Percentiles rank a stretch among this genome's conserved stretches.
Conservation (phyloP, 176 grass and related monocot genomes). For the Carex parvula region DNA sequence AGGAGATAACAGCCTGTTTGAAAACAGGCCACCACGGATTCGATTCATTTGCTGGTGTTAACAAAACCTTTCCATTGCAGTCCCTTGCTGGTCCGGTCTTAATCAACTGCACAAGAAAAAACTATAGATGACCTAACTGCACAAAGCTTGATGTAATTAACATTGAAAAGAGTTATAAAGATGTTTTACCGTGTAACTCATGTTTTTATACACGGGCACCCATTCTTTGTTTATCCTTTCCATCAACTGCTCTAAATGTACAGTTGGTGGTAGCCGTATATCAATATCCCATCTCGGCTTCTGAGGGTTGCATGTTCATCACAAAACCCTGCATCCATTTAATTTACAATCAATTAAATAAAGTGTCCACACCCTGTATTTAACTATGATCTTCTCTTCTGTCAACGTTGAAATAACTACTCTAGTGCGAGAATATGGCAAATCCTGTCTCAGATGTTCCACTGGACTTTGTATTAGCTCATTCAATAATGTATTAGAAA, state of each 20-base stretch:
- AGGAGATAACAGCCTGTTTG: constrained; percentile 50
- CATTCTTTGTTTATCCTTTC: constrained; percentile 83
- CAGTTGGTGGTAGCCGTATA: constrained; percentile 74
- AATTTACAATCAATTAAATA: constrained; percentile 11
- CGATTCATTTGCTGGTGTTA: constrained; percentile 67
- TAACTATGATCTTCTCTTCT: not conserved
- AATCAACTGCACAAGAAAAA: constrained; percentile 38
- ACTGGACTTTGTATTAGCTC: constrained; percentile 3
- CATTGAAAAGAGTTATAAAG: not conserved
- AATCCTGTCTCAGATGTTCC: not conserved
- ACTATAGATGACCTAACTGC: not conserved
- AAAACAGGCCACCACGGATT: constrained; percentile 83
- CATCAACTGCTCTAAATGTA: constrained; percentile 58
- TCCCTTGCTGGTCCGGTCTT: constrained; percentile 47
- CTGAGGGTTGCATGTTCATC: constrained; percentile 99
- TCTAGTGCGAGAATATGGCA: not conserved
- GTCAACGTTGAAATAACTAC: not conserved
- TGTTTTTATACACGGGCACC: constrained; percentile 74
- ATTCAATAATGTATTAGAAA: not conserved
- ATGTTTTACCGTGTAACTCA: constrained; percentile 61
- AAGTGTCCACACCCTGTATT: not conserved
- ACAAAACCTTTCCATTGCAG: constrained; percentile 38
- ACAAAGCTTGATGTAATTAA: not conserved
- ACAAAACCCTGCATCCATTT: constrained; percentile 70
- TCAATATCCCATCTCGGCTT: constrained; percentile 96